Conservation (phyloP, 78 protist genomes). For the Dictyostelium firmibasis region DNA sequence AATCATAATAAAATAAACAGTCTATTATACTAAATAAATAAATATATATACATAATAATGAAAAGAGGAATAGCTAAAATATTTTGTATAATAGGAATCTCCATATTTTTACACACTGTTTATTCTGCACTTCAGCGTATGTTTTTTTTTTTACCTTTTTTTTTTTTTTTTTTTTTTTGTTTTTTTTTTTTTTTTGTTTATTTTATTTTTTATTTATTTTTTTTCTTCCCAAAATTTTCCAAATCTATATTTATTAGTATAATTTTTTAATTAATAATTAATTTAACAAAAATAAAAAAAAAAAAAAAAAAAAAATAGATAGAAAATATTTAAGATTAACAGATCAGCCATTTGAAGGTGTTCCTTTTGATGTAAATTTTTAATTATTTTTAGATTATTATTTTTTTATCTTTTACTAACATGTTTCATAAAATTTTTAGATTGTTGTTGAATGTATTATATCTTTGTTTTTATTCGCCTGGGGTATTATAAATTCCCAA, state of each 20-base stretch:
- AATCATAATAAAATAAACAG: background rate
- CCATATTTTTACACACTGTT: slow-evolving; percentile 41
- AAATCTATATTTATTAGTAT: background rate
- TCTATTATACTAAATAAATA: too few relatives aligned
- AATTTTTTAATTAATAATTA: background rate
- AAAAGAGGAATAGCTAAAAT: slow-evolving; percentile 1
- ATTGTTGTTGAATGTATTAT: slow-evolving; percentile 53
- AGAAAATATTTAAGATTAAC: slow-evolving; percentile 62
- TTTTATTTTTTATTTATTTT: too few relatives aligned
- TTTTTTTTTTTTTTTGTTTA: too few relatives aligned
- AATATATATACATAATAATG: background rate
- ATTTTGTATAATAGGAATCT: slow-evolving; percentile 12
- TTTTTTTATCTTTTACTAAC: background rate
- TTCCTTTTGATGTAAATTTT: slow-evolving; percentile 50
- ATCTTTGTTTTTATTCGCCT: slow-evolving; percentile 34
- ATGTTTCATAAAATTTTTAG: background rate
- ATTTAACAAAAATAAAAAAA: too few relatives aligned
- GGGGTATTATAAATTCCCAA: slow-evolving; percentile 57
- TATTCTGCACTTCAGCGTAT: slow-evolving; percentile 66
- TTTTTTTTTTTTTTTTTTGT: too few relatives aligned
- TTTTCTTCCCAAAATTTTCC: background rate
- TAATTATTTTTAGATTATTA: background rate
- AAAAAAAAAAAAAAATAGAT: slow-evolving; percentile 11
- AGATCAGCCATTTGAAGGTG: slow-evolving; percentile 58
- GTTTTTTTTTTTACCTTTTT: background rate